These are phyloP conservation scores for Canavalia ensiformis DNA, from an alignment of 306 rosid species.

Conservation along the genomic window DNA sequence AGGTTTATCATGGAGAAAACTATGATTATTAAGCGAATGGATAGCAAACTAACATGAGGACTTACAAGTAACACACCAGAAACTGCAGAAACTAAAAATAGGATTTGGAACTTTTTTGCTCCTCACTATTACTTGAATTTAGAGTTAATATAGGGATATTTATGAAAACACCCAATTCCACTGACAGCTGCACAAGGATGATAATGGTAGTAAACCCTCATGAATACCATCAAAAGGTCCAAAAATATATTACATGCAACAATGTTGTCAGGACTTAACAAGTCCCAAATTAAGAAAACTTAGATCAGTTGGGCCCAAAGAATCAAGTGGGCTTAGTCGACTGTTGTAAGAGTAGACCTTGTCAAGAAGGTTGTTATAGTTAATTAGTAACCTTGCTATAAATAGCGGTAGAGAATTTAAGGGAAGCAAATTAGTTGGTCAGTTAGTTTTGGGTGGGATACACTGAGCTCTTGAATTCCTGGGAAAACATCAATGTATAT, in stretches of 20 bases:
- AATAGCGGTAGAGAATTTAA: neutral
- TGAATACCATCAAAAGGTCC: neutral
- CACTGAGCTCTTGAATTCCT: neutral
- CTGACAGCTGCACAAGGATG: neutral
- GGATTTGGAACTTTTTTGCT: neutral
- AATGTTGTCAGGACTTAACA: neutral
- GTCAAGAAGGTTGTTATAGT: neutral
- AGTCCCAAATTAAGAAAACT: too few relatives aligned
- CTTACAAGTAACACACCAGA: neutral
- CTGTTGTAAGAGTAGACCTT: neutral
- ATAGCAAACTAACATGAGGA: neutral
- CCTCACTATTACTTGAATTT: neutral
- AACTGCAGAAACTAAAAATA: neutral
- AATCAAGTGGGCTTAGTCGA: neutral
- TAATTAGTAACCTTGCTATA: neutral
- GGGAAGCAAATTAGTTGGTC: neutral
- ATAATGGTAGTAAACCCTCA: too few relatives aligned
- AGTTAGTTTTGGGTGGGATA: neutral
- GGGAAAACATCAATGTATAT: neutral
- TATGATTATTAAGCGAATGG: neutral
- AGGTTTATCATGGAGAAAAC: neutral
- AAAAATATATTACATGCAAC: neutral
- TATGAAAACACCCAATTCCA: neutral
- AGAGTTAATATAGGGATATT: neutral
- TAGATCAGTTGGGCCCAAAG: neutral